Conservation (phyloP, 2,329 filamentous ascomycete species). For the Aureobasidium zeae region DNA sequence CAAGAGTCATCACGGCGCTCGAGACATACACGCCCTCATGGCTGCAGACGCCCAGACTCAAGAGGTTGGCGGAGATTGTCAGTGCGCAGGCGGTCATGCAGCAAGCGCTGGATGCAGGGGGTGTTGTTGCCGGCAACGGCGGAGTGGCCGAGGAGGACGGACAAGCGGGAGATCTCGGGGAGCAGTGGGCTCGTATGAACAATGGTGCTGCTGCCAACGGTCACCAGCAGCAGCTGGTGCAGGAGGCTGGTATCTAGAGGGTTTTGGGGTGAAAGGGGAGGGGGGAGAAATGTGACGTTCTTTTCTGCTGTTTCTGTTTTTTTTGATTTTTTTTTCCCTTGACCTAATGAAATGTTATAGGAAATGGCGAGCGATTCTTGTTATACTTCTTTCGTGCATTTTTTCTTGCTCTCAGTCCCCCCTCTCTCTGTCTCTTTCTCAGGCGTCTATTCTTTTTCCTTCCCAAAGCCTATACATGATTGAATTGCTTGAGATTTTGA, state of each 20-base stretch:
- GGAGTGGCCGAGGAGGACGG: conserved; percentile 7
- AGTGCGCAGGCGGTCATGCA: conserved; percentile 93
- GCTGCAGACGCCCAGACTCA: conserved; percentile 91
- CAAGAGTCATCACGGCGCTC: conserved; percentile 85
- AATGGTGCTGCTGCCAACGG: conserved; percentile 11
- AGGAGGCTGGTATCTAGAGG: conserved; percentile 14
- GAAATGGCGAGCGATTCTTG: too few species aligned
- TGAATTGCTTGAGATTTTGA: too few species aligned
- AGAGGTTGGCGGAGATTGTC: conserved; percentile 96
- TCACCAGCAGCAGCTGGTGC: not conserved
- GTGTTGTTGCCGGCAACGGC: conserved; percentile 8
- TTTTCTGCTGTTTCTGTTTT: too few species aligned
- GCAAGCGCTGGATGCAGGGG: conserved; percentile 30
- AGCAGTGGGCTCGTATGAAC: conserved; percentile 15
- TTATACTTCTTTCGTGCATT: too few species aligned
- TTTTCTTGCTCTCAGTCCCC: too few species aligned
- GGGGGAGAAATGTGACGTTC: too few species aligned
- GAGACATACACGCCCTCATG: conserved; percentile 98
- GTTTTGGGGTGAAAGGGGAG: too few species aligned
- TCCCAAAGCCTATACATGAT: too few species aligned
- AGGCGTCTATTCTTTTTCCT: too few species aligned
- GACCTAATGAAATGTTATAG: too few species aligned
- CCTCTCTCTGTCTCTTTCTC: too few species aligned
- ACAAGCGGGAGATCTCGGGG: conserved; percentile 11
- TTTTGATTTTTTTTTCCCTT: too few species aligned